These are phyloP conservation scores for Paramecium octaurelia DNA, from an alignment of 73 alveolate genomes.

Conservation along the genomic window DNA sequence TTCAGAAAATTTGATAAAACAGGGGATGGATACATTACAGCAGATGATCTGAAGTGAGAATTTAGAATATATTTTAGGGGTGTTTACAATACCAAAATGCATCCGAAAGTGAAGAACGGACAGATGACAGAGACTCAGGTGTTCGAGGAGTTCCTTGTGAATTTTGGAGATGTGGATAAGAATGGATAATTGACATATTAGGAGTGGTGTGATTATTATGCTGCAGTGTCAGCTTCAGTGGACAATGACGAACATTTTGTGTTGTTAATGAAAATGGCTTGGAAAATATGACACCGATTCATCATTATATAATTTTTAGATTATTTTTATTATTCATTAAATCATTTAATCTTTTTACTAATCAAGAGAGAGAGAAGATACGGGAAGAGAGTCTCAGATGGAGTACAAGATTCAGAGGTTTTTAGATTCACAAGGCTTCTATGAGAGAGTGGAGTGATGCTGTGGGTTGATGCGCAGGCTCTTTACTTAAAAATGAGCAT, in stretches of 20 bases:
- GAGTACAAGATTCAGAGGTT: background rate
- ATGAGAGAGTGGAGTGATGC: background rate
- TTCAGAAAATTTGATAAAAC: slow-evolving; percentile 92
- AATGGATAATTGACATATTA: slow-evolving; percentile 83
- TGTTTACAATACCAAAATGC: slow-evolving; percentile 82
- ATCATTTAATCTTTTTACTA: background rate
- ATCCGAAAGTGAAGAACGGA: slow-evolving; percentile 93
- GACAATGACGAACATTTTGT: slow-evolving; percentile 97
- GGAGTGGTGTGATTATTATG: slow-evolving; percentile 96
- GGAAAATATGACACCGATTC: slow-evolving; percentile 69
- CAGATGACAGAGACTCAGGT: slow-evolving; percentile 94
- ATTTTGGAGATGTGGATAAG: slow-evolving; percentile 88
- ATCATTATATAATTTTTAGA: background rate
- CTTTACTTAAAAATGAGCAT: background rate
- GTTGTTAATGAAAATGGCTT: slow-evolving; percentile 91
- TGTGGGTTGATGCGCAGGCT: background rate
- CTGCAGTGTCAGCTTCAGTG: slow-evolving; percentile 92
- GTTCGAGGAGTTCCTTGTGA: slow-evolving; percentile 83
- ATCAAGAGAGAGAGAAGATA: background rate
- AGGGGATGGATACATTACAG: slow-evolving; percentile 86
- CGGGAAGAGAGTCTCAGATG: background rate
- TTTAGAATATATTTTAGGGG: slow-evolving; percentile 60
- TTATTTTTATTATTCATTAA: background rate
- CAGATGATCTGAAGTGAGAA: slow-evolving; percentile 77
- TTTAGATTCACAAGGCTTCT: background rate